Base-by-base conservation (phyloP, 345 rosid species). In the thale cress (Arabidopsis thaliana) region DNA sequence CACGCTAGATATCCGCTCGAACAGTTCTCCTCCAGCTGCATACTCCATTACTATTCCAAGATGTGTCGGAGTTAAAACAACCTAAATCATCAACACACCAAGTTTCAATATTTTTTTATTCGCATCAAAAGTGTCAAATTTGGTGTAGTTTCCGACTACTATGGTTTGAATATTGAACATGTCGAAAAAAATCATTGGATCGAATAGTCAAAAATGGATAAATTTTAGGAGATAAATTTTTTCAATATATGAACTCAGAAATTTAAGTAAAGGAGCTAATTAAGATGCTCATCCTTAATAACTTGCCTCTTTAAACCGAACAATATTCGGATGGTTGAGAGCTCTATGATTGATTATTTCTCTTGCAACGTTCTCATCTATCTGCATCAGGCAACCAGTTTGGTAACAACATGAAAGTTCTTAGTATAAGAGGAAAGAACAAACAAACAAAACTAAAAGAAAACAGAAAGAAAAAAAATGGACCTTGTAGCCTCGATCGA, bases 301-400 rank as follows among this genome's bases (percentile, higher is more conserved):
- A 40, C 79, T 57, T 48, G 68, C 94, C 92, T 89, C 95, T 70
- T 89, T 89, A 72, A 89, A 87, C 34, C 87, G 80, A 53, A 89
- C 66, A 49, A 86, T 89, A 80, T 89, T 87, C 11, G 95, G 89
- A 74, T 89, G 95, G 67, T 84, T 87, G 20, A 87, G 79, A 78
- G 92, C 86, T 79, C 95, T 85, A 75, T 89, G 95, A 72, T 87
- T 89, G 71, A 87, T 82, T 36, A 89, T 89, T 81, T 89, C 95
- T 81, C 95, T 86, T 22, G 81, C 85, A 62, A 87, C 92, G 77
- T 87, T 86, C 51, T 87, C 95, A 73, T 89, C 95, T 32, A 89
- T 87, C 92, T 87, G 85, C 53, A 73, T 8, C 24, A 22, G 57
- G 59, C 23, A 38, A 55, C 8, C 38, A 51, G 22, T 40, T 23